phyloP scores from a whole-genome alignment of 2,329 filamentous ascomycete genomes.

The Xylaria digitata region DNA sequence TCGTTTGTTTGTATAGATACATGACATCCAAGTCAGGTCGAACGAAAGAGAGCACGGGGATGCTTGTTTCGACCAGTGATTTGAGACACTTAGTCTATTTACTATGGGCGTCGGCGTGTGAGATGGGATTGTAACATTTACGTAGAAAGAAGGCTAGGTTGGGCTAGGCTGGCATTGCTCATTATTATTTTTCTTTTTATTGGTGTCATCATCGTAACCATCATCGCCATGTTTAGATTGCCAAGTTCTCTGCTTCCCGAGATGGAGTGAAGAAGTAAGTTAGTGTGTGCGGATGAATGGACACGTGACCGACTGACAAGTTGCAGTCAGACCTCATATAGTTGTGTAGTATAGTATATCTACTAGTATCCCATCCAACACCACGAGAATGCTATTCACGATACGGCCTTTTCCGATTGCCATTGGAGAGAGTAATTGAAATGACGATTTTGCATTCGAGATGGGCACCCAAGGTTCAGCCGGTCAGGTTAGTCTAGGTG shows the following conservation, averaged over 20 bases:
- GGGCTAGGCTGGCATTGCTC: constrained; percentile 33
- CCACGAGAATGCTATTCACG: too few relatives aligned
- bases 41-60: constrained; percentile 3
- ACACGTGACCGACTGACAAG: too few relatives aligned
- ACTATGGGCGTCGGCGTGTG: constrained; percentile 23
- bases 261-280: too few relatives aligned
- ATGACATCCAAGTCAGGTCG: constrained; percentile 15
- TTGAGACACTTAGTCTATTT: background rate
- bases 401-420: too few relatives aligned
- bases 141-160: constrained; percentile 20
- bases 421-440: too few relatives aligned
- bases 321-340: too few relatives aligned
- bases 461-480: too few relatives aligned
- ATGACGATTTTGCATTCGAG: too few relatives aligned
- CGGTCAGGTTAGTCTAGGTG: too few relatives aligned
- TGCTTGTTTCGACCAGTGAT: background rate
- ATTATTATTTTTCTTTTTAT: constrained; percentile 31
- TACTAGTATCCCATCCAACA: too few relatives aligned
- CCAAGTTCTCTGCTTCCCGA: background rate
- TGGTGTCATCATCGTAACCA: constrained; percentile 31
- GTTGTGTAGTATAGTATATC: too few relatives aligned
- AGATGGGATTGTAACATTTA: constrained; percentile 24
- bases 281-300: too few relatives aligned
- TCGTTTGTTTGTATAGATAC: constrained; percentile 44
- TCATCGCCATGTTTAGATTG: background rate